Evolutionary conservation across 1,284 basidiomycete species (phyloP).

Genomic region (Pseudomicrostroma phylloplanum): DNA sequence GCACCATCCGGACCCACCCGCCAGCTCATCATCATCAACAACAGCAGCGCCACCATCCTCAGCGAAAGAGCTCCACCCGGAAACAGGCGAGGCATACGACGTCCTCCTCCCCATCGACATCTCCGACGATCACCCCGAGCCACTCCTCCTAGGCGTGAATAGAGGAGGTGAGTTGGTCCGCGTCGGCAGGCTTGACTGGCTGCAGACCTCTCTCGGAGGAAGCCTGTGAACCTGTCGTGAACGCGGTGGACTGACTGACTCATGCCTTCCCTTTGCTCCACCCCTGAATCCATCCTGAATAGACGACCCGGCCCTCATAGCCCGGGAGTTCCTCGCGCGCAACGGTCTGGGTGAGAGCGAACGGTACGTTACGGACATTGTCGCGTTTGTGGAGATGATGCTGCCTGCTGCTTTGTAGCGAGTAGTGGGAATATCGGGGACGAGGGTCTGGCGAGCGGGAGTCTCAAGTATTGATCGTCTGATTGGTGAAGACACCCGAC

Average conservation of each 20-base stretch:
- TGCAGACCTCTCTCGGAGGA: too few relatives aligned
- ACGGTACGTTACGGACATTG: neutral
- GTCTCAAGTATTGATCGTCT: too few relatives aligned
- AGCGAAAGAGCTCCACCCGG: neutral
- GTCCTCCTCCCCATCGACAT: slow-evolving; percentile 27
- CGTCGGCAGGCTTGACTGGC: too few relatives aligned
- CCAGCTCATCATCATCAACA: too few relatives aligned
- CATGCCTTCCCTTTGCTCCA: too few relatives aligned
- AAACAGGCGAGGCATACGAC: slow-evolving; percentile 19
- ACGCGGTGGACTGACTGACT: too few relatives aligned
- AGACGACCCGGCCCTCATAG: neutral
- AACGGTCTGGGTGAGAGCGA: neutral
- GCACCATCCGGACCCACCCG: too few relatives aligned
- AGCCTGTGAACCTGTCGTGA: too few relatives aligned
- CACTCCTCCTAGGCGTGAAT: slow-evolving; percentile 23
- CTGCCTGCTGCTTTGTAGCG: neutral
- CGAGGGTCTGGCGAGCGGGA: too few relatives aligned
- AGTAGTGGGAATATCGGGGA: too few relatives aligned
- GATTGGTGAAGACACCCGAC: too few relatives aligned
- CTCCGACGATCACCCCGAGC: slow-evolving; percentile 22
- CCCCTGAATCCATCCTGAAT: too few relatives aligned
- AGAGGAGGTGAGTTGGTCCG: slow-evolving; percentile 7
- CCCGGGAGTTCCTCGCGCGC: neutral
- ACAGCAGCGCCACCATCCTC: neutral
- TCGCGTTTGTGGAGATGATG: slow-evolving; percentile 4